Base-by-base conservation (phyloP, 139 green algal genomes). In the Ulvella scutata region DNA sequence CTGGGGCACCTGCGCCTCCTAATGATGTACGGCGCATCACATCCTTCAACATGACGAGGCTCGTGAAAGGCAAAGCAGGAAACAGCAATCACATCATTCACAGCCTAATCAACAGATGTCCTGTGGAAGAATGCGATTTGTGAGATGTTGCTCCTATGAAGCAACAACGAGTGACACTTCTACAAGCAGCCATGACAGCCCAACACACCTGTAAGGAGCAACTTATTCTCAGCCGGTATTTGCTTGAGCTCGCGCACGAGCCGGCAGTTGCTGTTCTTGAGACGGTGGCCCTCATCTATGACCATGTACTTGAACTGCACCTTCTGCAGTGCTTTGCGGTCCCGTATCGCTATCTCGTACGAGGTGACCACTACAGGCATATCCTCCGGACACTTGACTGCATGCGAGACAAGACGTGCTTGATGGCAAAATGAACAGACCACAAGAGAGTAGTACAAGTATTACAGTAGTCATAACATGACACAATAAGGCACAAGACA, bases 181-280 rank as follows among this genome's bases (percentile, higher is more conserved):
- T n/a, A n/a, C n/a, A 34, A 37, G 61, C 34, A 36, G 35, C 4
- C 34, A n/a, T 4, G 34, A 43, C n/a, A 21, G 21, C 38, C 26
- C 77, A 33, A 9, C 79, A 0, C 60, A 93, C 91, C 94, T 43
- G 95, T 95, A 6, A 99, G 89, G 75, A 99, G 87, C 76, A 98
- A 85, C 78, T 91, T 90, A 82, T 93, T 96, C 34, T 91, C 85
- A 3, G 81, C 76, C 9, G 75, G 76, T 20, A 99, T 80, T 28
- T 61, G 85, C 21, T 83, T 76, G 72, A 99, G 89, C 84, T 97
- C 88, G 0, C 88, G 82, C n/a, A 99, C 81, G 31, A 98, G 88
- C 82, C 85, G 86, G 88, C 94, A 98, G 75, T 97, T 85, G 61
- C 85, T 90, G 86, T 98, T 98, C 89, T 98, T 98, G 39, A 98